Evolutionary conservation across 2,329 filamentous ascomycete species (phyloP).

Genomic region (Trichophyton equinum): DNA sequence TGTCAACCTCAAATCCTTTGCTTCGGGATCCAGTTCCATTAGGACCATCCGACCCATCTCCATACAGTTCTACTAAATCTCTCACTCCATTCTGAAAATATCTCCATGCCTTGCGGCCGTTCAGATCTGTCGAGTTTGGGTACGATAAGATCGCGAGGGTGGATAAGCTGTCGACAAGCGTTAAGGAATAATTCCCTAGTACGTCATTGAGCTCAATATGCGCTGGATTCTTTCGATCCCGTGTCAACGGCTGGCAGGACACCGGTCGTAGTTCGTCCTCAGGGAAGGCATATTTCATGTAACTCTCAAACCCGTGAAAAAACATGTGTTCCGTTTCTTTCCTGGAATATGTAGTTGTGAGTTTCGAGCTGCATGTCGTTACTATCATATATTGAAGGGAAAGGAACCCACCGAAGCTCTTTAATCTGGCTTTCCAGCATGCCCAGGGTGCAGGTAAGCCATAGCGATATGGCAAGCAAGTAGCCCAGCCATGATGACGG

Average conservation of each 20-base stretch:
- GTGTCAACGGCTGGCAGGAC: constrained; percentile 68
- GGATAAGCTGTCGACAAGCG: constrained; percentile 86
- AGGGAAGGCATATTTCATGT: constrained; percentile 86
- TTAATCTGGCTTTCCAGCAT: constrained; percentile 27
- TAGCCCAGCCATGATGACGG: constrained; percentile 24
- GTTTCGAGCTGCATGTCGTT: background rate
- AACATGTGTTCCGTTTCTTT: constrained; percentile 58
- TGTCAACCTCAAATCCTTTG: constrained; percentile 83
- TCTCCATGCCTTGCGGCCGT: constrained; percentile 49
- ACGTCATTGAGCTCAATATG: constrained; percentile 89
- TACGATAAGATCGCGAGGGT: constrained; percentile 87
- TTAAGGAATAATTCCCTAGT: constrained; percentile 91
- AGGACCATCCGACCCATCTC: constrained; percentile 61
- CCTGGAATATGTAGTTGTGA: constrained; percentile 15
- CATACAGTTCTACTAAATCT: constrained; percentile 68
- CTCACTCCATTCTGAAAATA: constrained; percentile 73
- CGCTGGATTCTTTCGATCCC: constrained; percentile 65
- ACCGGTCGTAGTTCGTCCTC: constrained; percentile 90
- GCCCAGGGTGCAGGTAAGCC: constrained; percentile 23
- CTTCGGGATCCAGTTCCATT: constrained; percentile 59
- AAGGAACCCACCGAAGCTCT: constrained; percentile 24
- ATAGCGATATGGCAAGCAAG: constrained; percentile 23
- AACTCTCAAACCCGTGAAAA: constrained; percentile 93
- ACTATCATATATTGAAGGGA: background rate
- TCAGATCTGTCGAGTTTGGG: constrained; percentile 44